Conservation (phyloP, 257 asterid genomes). For the Jasminum sambac region DNA sequence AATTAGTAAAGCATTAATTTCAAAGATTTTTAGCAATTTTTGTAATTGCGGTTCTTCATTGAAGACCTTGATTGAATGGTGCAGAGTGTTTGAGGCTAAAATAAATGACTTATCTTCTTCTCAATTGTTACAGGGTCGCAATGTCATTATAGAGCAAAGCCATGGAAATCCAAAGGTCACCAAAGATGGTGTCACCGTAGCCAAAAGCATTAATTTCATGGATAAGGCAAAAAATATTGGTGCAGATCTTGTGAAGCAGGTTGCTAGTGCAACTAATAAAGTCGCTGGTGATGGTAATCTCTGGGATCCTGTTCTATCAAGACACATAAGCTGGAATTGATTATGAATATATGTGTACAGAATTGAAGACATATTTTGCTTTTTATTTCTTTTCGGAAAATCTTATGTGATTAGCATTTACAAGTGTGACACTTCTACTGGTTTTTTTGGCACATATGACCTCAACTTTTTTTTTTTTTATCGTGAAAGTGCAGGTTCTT, state of each 20-base stretch:
- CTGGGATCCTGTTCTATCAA: slow-evolving; percentile 25
- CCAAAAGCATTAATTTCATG: slow-evolving; percentile 70
- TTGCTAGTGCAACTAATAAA: slow-evolving; percentile 79
- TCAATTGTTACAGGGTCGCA: slow-evolving; percentile 61
- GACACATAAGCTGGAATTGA: slow-evolving; percentile 4
- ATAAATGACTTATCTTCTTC: slow-evolving; percentile 11
- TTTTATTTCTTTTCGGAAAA: not conserved
- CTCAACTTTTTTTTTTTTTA: too few relatives aligned
- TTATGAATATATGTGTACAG: not conserved
- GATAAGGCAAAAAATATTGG: slow-evolving; percentile 78
- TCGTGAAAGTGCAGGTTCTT: too few relatives aligned
- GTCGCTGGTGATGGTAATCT: slow-evolving; percentile 91
- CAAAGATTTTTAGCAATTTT: not conserved
- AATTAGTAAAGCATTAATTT: not conserved
- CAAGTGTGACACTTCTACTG: not conserved
- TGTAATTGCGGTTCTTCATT: not conserved
- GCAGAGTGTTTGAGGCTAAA: not conserved
- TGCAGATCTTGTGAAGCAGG: slow-evolving; percentile 91
- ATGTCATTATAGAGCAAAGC: slow-evolving; percentile 65
- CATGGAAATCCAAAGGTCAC: slow-evolving; percentile 68
- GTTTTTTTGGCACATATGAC: not conserved
- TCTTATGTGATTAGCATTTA: not conserved
- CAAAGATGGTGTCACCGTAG: slow-evolving; percentile 93
- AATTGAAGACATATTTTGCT: not conserved
- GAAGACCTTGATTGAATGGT: not conserved